Evolutionary conservation across 2,329 filamentous ascomycete species (phyloP), one percentile per base, ranked within the genome.

Genomic region (Phialophora expanda): DNA sequence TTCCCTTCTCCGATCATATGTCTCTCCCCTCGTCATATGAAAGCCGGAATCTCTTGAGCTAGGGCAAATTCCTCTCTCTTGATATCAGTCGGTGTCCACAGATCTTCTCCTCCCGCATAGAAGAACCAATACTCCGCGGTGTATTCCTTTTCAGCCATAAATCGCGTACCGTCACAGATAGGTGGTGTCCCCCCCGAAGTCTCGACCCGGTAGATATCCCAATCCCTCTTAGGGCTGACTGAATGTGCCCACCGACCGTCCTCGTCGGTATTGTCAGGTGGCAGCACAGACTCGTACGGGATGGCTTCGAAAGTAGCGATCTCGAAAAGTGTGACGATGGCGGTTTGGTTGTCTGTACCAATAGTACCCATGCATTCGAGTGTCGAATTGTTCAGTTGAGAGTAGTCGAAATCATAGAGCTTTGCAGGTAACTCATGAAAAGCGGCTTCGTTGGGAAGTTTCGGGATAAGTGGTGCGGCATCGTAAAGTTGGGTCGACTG

Each of bases 401-500:
- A 64, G 54, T 71, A 70, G 64, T 71, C 67, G 64, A 28, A 74
- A 72, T 53, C 74, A 74, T 56, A 72, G 71, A 53, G 69, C 67
- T 61, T 75, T 75, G 56, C 71, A 70, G 24, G 72, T 58, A 61
- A 66, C 62, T n/a, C 75, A 22, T 74, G 75, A 2, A 79, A 71
- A 24, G 73, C 71, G 34, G 73, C 75, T 24, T 75, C 72, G 63
- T 76, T 73, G 4, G 77, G 68, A 12, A 78, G 64, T 9, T 66
- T 62, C 22, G 67, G 69, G 61, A 71, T 72, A 28, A 65, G 61
- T 51, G 74, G 59, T 61, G 73, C 78, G 61, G 78, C 78, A 50
- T 83, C 79, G 67, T 80, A 80, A 2, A 83, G 75, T 2, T 76
- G 77, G 2, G 81, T 82, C n/a, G 78, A 73, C 24, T 82, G 82